Conservation (phyloP, 768 basidiomycete genomes). For the Collybiopsis luxurians region DNA sequence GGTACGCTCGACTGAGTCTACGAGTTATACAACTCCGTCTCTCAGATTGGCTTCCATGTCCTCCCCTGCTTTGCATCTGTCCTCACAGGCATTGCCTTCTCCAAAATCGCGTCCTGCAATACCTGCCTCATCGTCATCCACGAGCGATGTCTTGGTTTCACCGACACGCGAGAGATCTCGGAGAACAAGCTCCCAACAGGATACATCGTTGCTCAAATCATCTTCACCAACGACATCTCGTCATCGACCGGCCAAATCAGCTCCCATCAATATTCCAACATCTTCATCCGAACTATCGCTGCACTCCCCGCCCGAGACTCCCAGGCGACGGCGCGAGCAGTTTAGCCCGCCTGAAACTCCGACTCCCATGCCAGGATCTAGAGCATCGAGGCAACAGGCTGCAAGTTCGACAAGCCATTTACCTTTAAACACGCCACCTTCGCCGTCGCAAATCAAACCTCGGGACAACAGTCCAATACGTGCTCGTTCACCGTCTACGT, state of each 20-base stretch:
- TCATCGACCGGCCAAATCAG: conserved; percentile 31
- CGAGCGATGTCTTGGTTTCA: conserved; percentile 41
- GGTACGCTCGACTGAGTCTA: conserved; percentile 49
- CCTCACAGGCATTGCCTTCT: conserved; percentile 53
- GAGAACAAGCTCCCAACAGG: conserved; percentile 25
- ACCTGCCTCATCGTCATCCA: conserved; percentile 46
- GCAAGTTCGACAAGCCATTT: conserved; percentile 38
- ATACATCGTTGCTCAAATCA: background rate
- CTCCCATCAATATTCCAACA: conserved; percentile 26
- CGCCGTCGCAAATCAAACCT: conserved; percentile 27
- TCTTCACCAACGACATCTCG: conserved; percentile 16
- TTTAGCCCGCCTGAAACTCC: conserved; percentile 48
- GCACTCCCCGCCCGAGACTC: conserved; percentile 26
- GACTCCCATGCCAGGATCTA: conserved; percentile 37
- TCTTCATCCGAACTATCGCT: conserved; percentile 11
- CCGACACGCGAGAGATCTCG: conserved; percentile 44
- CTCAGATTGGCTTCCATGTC: conserved; percentile 71
- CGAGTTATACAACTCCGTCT: conserved; percentile 63
- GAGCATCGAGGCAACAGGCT: conserved; percentile 29
- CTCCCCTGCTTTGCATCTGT: conserved; percentile 68
- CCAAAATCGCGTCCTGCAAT: conserved; percentile 48
- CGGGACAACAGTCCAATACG: conserved; percentile 40
- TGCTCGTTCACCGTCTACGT: conserved; percentile 37
- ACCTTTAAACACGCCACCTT: conserved; percentile 34
- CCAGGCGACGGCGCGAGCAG: conserved; percentile 34